Evolutionary conservation across 2,329 filamentous ascomycete species (phyloP).

Genomic region (Elsinoe necatrix): DNA sequence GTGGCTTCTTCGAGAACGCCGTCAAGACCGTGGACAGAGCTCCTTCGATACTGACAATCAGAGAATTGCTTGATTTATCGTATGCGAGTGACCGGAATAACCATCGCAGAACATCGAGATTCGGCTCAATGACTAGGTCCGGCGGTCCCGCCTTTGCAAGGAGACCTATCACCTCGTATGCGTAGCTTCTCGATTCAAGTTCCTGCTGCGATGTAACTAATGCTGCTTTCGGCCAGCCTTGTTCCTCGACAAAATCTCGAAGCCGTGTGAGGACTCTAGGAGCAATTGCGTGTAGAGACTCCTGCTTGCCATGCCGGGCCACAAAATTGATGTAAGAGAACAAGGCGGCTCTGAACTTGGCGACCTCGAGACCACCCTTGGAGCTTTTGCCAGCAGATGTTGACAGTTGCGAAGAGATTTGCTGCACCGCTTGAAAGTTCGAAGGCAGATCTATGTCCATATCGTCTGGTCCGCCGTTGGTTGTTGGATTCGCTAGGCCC

Average conservation of each 20-base stretch:
- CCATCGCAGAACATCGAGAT: constrained; percentile 58
- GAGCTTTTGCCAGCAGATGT: constrained; percentile 28
- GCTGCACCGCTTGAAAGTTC: constrained; percentile 4
- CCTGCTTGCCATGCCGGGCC: constrained; percentile 58
- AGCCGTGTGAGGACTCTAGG: constrained; percentile 60
- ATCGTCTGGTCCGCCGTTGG: constrained; percentile 1
- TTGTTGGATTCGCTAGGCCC: constrained; percentile 43
- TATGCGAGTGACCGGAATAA: constrained; percentile 75
- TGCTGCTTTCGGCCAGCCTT: constrained; percentile 69
- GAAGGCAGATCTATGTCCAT: constrained; percentile 3
- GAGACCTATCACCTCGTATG: constrained; percentile 85
- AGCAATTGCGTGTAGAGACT: constrained; percentile 57
- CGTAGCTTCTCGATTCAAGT: constrained; percentile 63
- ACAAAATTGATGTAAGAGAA: constrained; percentile 85
- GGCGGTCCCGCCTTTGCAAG: constrained; percentile 58
- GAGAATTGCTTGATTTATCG: constrained; percentile 63
- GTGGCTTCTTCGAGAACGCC: constrained; percentile 41
- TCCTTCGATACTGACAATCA: constrained; percentile 82
- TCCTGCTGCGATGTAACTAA: constrained; percentile 38
- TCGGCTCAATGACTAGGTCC: constrained; percentile 44
- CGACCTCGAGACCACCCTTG: constrained; percentile 59
- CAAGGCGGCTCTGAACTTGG: constrained; percentile 71
- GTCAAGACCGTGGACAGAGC: constrained; percentile 71
- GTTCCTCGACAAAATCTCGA: constrained; percentile 63
- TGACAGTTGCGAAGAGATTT: constrained; percentile 5